Base-by-base conservation (phyloP, 2,329 filamentous ascomycete genomes). In the Calonectria multiphialidica region DNA sequence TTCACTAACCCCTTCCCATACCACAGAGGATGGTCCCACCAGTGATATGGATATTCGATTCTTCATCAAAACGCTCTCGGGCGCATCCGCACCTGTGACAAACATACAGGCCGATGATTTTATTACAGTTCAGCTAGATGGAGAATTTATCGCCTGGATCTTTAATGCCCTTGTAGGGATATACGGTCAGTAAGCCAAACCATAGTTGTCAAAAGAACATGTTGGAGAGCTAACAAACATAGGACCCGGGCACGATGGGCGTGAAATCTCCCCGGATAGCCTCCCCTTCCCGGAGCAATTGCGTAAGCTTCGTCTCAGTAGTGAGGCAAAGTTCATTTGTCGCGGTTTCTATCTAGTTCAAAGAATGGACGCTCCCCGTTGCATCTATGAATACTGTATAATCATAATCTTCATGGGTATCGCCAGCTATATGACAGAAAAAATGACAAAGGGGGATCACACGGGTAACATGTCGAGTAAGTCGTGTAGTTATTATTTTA, bases 361-460 rank as follows among this genome's bases (percentile, higher is more conserved):
- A 6, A 91, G 91, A 3, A 81, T 93, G 1, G 84, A 87, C 16
- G 83, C 87, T 1, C 76, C 81, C 2, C 82, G 79, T 2, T 88
- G 89, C 78, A 85, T 86, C 3, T 82, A 85, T 28, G 87, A 90
- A 72, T 89, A 92, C 64, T 89, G 88, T 66, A 80, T 89, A 18
- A 84, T 87, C 6, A 83, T 87, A 6, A 83, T 91, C 50, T 92
- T 90, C 75, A 84, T 91, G 5, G 91, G 89, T 0, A 80, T 93
- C 13, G 85, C 90, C 1, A 87, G 86, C 68, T 87, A 92, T 75
- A 85, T 93, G 62, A 90, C 88, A 2, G 84, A 88, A 44, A 84
- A 87, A 57, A 85, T 90, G 45, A 89, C 89, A 2, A 74, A 87
- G 3, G 89, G 90, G 69, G 86, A 86, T 68, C 82, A 82, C n/a